A percentile compares a stretch with the other conserved stretches of the same genome.
Conservation (phyloP, 495 filamentous ascomycete genomes). For the Neurospora tetrasperma region DNA sequence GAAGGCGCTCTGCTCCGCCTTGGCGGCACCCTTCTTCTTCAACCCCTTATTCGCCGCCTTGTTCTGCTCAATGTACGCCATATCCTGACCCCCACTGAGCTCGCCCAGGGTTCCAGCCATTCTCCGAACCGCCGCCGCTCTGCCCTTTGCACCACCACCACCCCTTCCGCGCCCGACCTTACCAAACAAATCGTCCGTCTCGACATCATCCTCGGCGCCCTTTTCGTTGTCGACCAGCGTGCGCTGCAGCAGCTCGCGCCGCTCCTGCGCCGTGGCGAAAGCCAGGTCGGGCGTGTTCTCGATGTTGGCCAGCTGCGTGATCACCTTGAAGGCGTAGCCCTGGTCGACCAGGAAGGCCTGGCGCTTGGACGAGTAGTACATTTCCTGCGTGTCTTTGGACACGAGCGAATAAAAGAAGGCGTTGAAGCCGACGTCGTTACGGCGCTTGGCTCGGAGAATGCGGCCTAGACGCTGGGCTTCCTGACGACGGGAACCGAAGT, state of each 20-base stretch:
- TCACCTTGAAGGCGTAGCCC: conserved; percentile 98
- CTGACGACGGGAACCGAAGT: conserved; percentile 95
- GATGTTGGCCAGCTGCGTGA: conserved; percentile 88
- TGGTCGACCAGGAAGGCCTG: conserved; percentile 98
- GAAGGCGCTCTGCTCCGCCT: conserved; percentile 40
- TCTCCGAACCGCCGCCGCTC: conserved; percentile 43
- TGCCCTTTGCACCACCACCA: conserved; percentile 33
- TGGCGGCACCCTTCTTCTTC: conserved; percentile 55
- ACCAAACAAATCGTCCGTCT: conserved; percentile 76
- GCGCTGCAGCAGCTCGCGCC: conserved; percentile 78
- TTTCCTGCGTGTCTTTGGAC: conserved; percentile 93
- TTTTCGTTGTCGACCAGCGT: conserved; percentile 89
- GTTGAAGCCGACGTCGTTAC: conserved; percentile 98
- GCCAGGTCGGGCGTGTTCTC: conserved; percentile 72
- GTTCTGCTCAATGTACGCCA: conserved; percentile 91
- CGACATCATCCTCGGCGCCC: conserved; percentile 63
- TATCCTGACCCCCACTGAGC: conserved; percentile 81
- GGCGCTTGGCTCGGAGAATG: conserved; percentile 88
- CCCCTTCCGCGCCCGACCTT: conserved; percentile 28
- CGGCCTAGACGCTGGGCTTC: conserved; percentile 92
- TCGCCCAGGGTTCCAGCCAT: conserved; percentile 79
- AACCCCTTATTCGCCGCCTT: conserved; percentile 64
- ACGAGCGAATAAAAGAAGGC: conserved; percentile 98
- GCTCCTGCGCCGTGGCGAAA: conserved; percentile 69
- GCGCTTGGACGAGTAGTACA: conserved; percentile 95